A percentile compares a stretch with the other conserved stretches of the same genome.
These are phyloP conservation scores for Carpinus fangiana DNA, from an alignment of 306 rosid genomes.

Conservation along the genomic window DNA sequence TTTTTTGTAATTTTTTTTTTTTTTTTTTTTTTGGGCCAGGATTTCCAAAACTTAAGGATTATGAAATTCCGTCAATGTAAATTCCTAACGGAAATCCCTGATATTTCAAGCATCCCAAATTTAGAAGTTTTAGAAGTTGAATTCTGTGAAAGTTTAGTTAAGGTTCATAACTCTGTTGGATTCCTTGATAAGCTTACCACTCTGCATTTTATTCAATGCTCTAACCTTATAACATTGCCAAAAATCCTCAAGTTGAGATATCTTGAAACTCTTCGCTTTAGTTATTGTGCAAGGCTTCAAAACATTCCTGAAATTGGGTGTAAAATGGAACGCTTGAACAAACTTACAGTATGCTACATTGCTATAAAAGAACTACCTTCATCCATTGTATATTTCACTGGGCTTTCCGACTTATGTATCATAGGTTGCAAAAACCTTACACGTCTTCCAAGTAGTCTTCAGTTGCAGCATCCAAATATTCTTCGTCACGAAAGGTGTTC, in stretches of 20 bases:
- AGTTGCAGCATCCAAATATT: not conserved
- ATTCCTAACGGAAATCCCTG: not conserved
- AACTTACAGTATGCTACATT: too few species aligned
- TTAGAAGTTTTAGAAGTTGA: not conserved
- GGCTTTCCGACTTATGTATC: not conserved
- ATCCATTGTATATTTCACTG: not conserved
- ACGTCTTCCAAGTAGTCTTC: not conserved
- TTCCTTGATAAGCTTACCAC: conserved; percentile 16
- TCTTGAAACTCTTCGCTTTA: not conserved
- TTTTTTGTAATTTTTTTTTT: too few species aligned
- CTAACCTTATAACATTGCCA: conserved; percentile 10
- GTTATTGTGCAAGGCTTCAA: not conserved
- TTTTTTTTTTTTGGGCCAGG: not conserved
- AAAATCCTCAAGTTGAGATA: not conserved
- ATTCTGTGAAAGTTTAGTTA: conserved; percentile 4
- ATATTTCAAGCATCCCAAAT: conserved; percentile 16
- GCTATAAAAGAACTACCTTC: not conserved
- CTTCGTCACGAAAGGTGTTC: not conserved
- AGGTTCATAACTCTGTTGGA: conserved; percentile 26
- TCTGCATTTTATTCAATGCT: not conserved
- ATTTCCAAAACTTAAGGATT: not conserved
- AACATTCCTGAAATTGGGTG: not conserved
- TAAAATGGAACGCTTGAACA: not conserved
- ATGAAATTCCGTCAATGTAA: not conserved
- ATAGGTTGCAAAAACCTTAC: not conserved